Base-by-base conservation (phyloP, 768 basidiomycete genomes). In the Boletus tomentosulus region DNA sequence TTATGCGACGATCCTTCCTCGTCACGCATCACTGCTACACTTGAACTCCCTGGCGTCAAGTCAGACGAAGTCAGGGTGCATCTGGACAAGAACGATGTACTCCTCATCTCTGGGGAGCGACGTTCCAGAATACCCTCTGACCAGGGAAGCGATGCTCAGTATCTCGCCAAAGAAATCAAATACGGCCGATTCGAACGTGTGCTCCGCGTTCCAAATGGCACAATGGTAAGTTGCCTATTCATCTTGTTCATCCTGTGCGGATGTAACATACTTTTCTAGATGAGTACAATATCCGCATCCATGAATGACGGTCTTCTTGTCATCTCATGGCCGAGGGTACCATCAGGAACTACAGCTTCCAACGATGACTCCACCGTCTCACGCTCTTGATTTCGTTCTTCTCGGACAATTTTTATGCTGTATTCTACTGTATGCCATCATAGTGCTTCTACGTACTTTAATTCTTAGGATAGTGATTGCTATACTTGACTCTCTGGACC, bases 31-130 rank as follows among this genome's bases (percentile, higher is more conserved):
- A 66, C 63, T 16, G 74, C 76, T 7, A 60, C 62, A 1, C 63
- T 76, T 9, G 75, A 76, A 51, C 65, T 77, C 16, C 75, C 75
- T 16, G 75, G 75, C 19, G 59, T 77, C 50, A 68, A 67, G 28
- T 61, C 65, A 19, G 67, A 72, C 22, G 68, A 75, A 13, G 56
- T 76, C 4, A 61, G 55, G 11, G 66, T 77, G 6, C 66, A 68
- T 28, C 58, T 76, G 0, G 69, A 71, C 34, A 59, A 58, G 33
- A 54, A 64, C 53, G 62, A 63, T 3, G 46, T 51, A 0, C 67
- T 76, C 16, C 57, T 73, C 41, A 53, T 76, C 41, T 70, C 72
- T 3, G 76, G 75, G 12, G 65, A 69, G 42, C 71, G 75, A 4
- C 51, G 37, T 0, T 46, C 56, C 0, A 60, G 48, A 35, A 48